Base-by-base conservation (phyloP, 352 stramenopile genomes). In the Phytophthora tubulina region DNA sequence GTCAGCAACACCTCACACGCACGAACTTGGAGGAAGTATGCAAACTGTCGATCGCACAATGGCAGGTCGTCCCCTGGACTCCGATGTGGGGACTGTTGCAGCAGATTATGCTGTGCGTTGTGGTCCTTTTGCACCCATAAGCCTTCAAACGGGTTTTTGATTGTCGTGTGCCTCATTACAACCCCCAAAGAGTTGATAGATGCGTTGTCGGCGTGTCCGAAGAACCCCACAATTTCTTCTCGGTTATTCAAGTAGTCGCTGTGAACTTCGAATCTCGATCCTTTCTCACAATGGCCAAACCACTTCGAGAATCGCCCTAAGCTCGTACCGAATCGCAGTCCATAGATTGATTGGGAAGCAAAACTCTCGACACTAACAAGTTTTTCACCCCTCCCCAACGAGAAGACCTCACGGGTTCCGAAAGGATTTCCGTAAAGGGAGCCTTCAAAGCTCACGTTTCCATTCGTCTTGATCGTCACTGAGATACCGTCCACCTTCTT, bases 1-100 rank as follows among this genome's bases (percentile, higher is more conserved):
- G 75, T 77, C 9, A 76, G 61, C 36, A 93, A 60, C 17, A 94
- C 82, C 53, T 95, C 86, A 45, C 85, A 92, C 49, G 73, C 70
- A 8, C 88, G 84, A n/a, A 95, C 86, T 64, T 94, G 88, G 4
- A 95, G 66, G 52, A 95, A 95, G 52, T 93, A 93, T 0, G 84
- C 75, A 71, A 95, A 95, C 62, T 95, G 86, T 0, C 86, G 82
- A 46, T 95, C 86, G 14, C 80, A 82, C 9, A 89, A 59, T 21
- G 76, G 36, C 7, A 84, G 49, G 32, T 81, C 80, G 44, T 79
- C 72, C 5, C 21, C 57, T 17, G 46, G 46, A 2, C 58, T 41
- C 49, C 66, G 57, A 36, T 46, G 33, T 35, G 52, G 58, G 21
- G 58, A 63, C 14, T 65, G 61, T 4, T 69, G 66, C 38, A 68